These are phyloP conservation scores for Arthrobotrys iridis DNA, from an alignment of 2,329 filamentous ascomycete species.

Conservation along the genomic window DNA sequence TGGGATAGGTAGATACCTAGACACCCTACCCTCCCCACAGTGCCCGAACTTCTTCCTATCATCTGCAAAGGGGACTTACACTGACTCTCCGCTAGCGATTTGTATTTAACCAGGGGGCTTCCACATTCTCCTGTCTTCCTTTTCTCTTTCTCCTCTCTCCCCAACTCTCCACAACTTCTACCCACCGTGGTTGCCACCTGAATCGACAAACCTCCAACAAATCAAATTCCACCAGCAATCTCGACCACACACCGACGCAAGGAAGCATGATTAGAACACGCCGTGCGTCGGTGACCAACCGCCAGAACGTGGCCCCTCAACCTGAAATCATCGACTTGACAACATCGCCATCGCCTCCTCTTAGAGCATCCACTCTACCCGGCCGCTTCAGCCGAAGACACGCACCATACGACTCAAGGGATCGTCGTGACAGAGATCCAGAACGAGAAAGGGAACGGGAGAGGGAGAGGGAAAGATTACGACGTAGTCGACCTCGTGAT, in stretches of 20 bases:
- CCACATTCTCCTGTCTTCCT: conserved; percentile 4
- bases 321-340: conserved; percentile 47
- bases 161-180: conserved; percentile 19
- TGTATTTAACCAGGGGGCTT: background rate
- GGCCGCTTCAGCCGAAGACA: conserved; percentile 2
- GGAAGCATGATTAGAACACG: conserved; percentile 28
- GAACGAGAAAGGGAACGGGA: background rate
- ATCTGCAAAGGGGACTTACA: background rate
- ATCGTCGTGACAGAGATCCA: conserved; percentile 2
- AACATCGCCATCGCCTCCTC: conserved; percentile 34
- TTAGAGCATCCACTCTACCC: conserved; percentile 21
- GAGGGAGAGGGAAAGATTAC: background rate
- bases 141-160: conserved; percentile 6
- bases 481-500: conserved; percentile 7
- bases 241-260: background rate
- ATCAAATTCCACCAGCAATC: background rate
- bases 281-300: conserved; percentile 13
- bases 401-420: conserved; percentile 27
- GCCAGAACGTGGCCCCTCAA: conserved; percentile 4
- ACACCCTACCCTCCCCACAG: background rate
- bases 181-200: conserved; percentile 15
- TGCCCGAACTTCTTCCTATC: conserved; percentile 2
- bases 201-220: background rate
- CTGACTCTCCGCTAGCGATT: background rate
- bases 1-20: background rate